Evolutionary conservation across 2,329 filamentous ascomycete genomes (phyloP).

Genomic region (Fusarium xyrophilum): DNA sequence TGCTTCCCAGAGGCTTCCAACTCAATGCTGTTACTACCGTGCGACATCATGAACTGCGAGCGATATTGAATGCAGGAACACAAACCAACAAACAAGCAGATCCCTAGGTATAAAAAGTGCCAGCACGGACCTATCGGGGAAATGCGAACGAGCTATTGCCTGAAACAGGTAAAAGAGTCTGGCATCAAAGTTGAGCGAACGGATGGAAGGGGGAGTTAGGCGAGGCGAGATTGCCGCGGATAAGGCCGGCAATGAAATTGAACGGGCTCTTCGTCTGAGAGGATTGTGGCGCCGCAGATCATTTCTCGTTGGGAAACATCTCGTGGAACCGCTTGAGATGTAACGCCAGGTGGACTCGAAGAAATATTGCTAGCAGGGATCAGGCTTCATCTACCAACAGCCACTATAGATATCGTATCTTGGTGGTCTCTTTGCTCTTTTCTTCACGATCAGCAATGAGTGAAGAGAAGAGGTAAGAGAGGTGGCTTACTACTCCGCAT

Average conservation of each 20-base stretch:
- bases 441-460: neutral
- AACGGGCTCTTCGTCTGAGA: neutral
- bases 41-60: slow-evolving; percentile 21
- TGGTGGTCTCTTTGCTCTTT: neutral
- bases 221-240: slow-evolving; percentile 6
- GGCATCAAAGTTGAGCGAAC: neutral
- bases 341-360: neutral
- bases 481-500: neutral
- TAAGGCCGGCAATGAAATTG: slow-evolving; percentile 8
- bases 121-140: neutral
- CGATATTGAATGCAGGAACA: slow-evolving; percentile 1
- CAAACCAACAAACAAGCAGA: neutral
- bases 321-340: neutral
- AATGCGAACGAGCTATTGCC: neutral
- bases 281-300: slow-evolving; percentile 14
- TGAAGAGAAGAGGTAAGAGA: neutral
- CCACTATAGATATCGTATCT: neutral
- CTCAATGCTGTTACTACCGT: slow-evolving; percentile 27
- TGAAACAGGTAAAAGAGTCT: slow-evolving; percentile 1
- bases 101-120: slow-evolving; percentile 8
- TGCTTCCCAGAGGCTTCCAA: slow-evolving; percentile 24
- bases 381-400: neutral
- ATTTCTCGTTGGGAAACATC: neutral
- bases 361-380: slow-evolving; percentile 4
- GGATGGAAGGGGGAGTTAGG: neutral